phyloP scores from a whole-genome alignment of 2,329 filamentous ascomycete genomes.

The Nothophoma quercina region DNA sequence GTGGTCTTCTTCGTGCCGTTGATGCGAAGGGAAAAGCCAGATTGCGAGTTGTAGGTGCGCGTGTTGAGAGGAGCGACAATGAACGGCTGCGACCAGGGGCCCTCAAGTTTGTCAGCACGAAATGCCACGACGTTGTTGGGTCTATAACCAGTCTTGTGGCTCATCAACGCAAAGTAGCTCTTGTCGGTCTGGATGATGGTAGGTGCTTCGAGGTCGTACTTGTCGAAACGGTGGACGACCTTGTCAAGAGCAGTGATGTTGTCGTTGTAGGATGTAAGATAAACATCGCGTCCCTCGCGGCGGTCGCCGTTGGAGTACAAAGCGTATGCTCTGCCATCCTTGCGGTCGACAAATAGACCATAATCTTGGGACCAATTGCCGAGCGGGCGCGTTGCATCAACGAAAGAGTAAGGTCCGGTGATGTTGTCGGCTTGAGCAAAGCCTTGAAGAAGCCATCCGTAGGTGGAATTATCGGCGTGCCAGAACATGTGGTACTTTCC shows the following conservation, averaged over 20 bases:
- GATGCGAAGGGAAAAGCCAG: conserved; percentile 59
- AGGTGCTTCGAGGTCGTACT: conserved; percentile 67
- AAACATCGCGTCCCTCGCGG: conserved; percentile 63
- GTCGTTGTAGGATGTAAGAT: conserved; percentile 63
- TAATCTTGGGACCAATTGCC: conserved; percentile 71
- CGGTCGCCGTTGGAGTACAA: conserved; percentile 68
- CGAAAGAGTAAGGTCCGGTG: conserved; percentile 62
- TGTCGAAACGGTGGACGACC: conserved; percentile 64
- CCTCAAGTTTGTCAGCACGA: conserved; percentile 59
- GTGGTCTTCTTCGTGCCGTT: conserved; percentile 59
- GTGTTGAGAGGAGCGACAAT: conserved; percentile 62
- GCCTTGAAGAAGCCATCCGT: conserved; percentile 65
- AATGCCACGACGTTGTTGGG: conserved; percentile 68
- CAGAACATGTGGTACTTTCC: conserved; percentile 68
- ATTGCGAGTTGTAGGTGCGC: conserved; percentile 62
- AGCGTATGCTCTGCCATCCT: conserved; percentile 63
- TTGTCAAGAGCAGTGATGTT: conserved; percentile 61
- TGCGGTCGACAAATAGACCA: conserved; percentile 67
- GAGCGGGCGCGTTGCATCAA: conserved; percentile 62
- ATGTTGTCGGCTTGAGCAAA: conserved; percentile 62
- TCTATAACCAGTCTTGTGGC: conserved; percentile 69
- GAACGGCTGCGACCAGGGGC: conserved; percentile 64
- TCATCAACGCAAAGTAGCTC: conserved; percentile 68
- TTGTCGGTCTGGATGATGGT: conserved; percentile 67
- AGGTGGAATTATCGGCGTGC: conserved; percentile 67